Percentiles rank a stretch among this genome's conserved stretches.
Evolutionary conservation across 495 filamentous ascomycete species (phyloP).

Genomic region (Talaromyces proteolyticus): DNA sequence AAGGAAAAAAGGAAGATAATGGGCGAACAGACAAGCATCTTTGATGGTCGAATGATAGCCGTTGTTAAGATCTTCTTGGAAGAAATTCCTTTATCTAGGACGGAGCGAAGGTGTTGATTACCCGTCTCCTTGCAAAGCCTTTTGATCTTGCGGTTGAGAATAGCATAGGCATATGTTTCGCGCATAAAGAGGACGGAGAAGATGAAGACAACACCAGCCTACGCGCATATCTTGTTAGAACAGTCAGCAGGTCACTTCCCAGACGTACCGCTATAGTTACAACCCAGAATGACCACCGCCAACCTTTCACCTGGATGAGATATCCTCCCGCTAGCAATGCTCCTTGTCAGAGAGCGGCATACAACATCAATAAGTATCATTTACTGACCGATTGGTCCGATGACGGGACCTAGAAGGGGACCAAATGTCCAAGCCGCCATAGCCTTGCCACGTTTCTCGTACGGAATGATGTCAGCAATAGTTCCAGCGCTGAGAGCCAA

Average conservation of each 20-base stretch:
- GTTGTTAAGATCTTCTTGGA: too few relatives aligned
- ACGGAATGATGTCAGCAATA: slow-evolving; percentile 37
- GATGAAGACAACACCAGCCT: too few relatives aligned
- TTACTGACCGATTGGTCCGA: slow-evolving; percentile 39
- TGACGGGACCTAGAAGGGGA: slow-evolving; percentile 26
- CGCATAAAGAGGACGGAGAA: slow-evolving; percentile 33
- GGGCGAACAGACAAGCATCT: slow-evolving; percentile 28
- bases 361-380: too few relatives aligned
- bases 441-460: slow-evolving; percentile 33
- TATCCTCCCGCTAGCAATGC: slow-evolving; percentile 37
- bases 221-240: too few relatives aligned
- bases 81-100: too few relatives aligned
- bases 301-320: slow-evolving; percentile 40
- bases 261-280: slow-evolving; percentile 39
- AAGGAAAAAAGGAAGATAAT: slow-evolving; percentile 23
- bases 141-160: too few relatives aligned
- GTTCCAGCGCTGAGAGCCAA: slow-evolving; percentile 40
- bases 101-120: too few relatives aligned
- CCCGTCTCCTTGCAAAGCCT: too few relatives aligned
- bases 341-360: too few relatives aligned
- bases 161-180: too few relatives aligned
- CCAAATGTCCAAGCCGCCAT: slow-evolving; percentile 44
- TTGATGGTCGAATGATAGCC: slow-evolving; percentile 28
- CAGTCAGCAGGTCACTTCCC: too few relatives aligned
- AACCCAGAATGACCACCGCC: slow-evolving; percentile 57